Evolutionary conservation across 257 asterid species (phyloP), one percentile per base, ranked within the genome.

Genomic region (Forsythia suspensa): DNA sequence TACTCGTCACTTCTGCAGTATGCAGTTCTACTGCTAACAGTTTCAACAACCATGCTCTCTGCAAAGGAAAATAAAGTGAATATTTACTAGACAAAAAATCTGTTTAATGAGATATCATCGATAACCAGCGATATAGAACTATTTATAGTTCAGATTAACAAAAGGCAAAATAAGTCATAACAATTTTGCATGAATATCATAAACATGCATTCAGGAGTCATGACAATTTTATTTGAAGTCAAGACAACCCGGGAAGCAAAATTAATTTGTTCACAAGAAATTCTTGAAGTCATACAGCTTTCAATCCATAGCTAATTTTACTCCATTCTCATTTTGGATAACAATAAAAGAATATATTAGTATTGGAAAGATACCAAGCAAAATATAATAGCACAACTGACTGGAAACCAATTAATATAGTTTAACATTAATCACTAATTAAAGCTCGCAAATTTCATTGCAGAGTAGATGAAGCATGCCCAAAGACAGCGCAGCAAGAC

Each of bases 11-110:
- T 77, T 94, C 97, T 36, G 96, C 96, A 68, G 89, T 89, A 86
- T 95, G 99, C 59, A 94, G 82, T 76, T 90, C 98, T 37, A 92
- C 88, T 57, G 98, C 93, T 80, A 95, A 87, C 83, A 95, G 97
- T 90, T 95, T 95, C 91, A 94, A 87, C 76, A 95, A 80, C 99
- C 99, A 95, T 40, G 99, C 96, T 86, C 98, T 88, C 99, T 95
- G 86, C 77, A 88, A 38, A 80, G 83, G 70, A 78, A 68, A 80
- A 76, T 61, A 57, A 67, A 40, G 21, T 18, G 42, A 67, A 48
- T 10, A 29, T 24, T 20, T 61, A 65, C n/a, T 40, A 76, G 65
- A 66, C 68, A 74, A 72, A 77, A 21, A 36, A 51, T 37, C 20
- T 24, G 40, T 63, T 29, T 9, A 4, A 24, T 21, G 16, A 63